A percentile compares a stretch with the other conserved stretches of the same genome.
phyloP scores from a whole-genome alignment of 176 grass and related monocot species.

The Metroxylon sagu region DNA sequence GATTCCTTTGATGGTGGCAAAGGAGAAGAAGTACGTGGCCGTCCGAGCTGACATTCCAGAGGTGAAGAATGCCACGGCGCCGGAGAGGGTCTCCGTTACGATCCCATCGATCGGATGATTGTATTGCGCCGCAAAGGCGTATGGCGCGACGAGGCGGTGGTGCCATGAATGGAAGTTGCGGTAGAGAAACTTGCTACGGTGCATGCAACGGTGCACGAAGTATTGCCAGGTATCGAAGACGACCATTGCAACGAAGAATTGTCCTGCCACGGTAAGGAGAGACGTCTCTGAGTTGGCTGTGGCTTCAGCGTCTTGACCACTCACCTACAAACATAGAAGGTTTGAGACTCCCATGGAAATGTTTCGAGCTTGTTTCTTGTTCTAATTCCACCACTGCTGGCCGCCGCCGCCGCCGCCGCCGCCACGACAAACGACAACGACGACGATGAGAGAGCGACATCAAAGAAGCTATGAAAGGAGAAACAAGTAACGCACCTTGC shows the following conservation, averaged over 20 bases:
- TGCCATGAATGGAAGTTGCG: conserved; percentile 60
- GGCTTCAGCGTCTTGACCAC: too few relatives aligned
- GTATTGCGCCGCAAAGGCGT: conserved; percentile 67
- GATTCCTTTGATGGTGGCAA: conserved; percentile 49
- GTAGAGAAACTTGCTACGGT: conserved; percentile 41
- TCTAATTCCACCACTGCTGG: too few relatives aligned
- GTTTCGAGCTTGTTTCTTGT: too few relatives aligned
- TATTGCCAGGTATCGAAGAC: conserved; percentile 61
- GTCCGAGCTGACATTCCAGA: conserved; percentile 22
- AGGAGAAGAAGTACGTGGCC: conserved; percentile 29
- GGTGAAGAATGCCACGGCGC: conserved; percentile 29
- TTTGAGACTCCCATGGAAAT: too few relatives aligned
- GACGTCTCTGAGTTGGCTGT: neutral
- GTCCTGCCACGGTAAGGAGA: conserved; percentile 10
- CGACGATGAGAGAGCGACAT: too few relatives aligned
- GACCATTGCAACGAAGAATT: conserved; percentile 41
- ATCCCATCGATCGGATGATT: conserved; percentile 49
- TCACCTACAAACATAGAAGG: too few relatives aligned
- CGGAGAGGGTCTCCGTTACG: conserved; percentile 44
- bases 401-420: too few relatives aligned
- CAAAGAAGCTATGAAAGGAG: neutral
- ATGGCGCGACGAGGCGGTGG: conserved; percentile 47
- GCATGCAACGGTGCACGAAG: conserved; percentile 47
- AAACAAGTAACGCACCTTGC: conserved; percentile 27
- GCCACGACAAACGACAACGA: too few relatives aligned